Evolutionary conservation across 2,329 filamentous ascomycete genomes (phyloP).

Genomic region (Gnomoniopsis sp.): DNA sequence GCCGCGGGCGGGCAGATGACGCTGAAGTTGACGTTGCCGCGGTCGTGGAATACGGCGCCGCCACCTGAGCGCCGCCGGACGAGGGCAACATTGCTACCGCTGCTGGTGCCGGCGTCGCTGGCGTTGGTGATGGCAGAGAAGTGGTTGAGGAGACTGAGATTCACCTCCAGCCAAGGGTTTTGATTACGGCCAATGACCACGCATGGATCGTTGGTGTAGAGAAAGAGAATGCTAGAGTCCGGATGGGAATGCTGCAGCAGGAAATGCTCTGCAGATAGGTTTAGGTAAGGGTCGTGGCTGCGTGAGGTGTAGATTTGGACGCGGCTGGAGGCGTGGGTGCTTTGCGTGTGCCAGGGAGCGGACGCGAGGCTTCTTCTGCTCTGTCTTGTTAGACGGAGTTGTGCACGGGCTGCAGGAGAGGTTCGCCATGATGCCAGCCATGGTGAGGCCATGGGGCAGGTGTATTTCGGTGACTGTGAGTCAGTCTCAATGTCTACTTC

Average conservation of each 20-base stretch:
- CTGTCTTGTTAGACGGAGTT: no score
- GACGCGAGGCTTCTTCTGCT: not conserved
- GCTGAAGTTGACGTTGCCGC: slow-evolving; percentile 91
- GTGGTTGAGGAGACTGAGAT: slow-evolving; percentile 58
- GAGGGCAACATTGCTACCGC: slow-evolving; percentile 44
- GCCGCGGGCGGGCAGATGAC: slow-evolving; percentile 75
- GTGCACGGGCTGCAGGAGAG: no score
- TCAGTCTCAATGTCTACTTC: no score
- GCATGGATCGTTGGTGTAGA: slow-evolving; percentile 85
- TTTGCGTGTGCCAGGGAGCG: slow-evolving; percentile 10
- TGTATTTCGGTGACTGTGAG: no score
- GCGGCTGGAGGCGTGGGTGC: slow-evolving; percentile 40
- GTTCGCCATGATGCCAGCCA: no score
- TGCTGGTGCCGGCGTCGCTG: slow-evolving; percentile 9
- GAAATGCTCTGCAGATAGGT: slow-evolving; percentile 91
- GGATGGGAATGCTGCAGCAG: slow-evolving; percentile 72
- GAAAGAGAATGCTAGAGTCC: slow-evolving; percentile 74
- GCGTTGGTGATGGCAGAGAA: slow-evolving; percentile 15
- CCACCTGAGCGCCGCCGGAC: slow-evolving; percentile 86
- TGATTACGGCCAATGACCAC: slow-evolving; percentile 94
- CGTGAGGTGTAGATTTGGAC: slow-evolving; percentile 69
- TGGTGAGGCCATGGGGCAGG: no score
- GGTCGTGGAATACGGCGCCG: slow-evolving; percentile 90
- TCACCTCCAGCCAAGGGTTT: slow-evolving; percentile 93
- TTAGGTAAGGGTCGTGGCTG: slow-evolving; percentile 74